Percentiles rank a stretch among this genome's conserved stretches.
These are phyloP conservation scores for Didymella sp. DNA, from an alignment of 2,329 filamentous ascomycete genomes.

Conservation along the genomic window DNA sequence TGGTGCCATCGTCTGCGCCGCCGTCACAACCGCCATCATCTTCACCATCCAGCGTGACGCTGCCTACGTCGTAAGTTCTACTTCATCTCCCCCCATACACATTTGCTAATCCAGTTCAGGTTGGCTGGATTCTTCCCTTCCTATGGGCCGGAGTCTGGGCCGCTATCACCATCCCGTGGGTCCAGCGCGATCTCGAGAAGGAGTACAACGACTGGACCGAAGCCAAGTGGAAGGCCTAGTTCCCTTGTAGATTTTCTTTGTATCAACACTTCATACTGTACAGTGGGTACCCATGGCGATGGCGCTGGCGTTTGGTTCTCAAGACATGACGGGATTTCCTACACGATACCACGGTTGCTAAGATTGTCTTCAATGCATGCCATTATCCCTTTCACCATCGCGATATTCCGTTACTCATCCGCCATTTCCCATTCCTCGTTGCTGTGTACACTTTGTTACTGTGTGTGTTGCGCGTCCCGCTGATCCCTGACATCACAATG, in stretches of 20 bases:
- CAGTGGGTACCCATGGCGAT: conserved; percentile 8
- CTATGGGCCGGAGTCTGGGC: conserved; percentile 59
- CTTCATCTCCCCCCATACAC: not conserved
- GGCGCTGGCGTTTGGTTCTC: conserved; percentile 10
- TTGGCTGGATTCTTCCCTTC: conserved; percentile 59
- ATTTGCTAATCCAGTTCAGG: conserved; percentile 34
- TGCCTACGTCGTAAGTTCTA: conserved; percentile 55
- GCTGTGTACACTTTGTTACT: not conserved
- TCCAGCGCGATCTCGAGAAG: conserved; percentile 47
- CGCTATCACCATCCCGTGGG: conserved; percentile 55
- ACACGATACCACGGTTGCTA: conserved; percentile 14
- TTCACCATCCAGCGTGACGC: conserved; percentile 57
- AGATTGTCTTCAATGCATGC: conserved; percentile 12
- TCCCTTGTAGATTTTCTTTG: conserved; percentile 5
- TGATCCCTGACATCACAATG: conserved; percentile 20
- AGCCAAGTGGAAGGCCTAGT: conserved; percentile 49
- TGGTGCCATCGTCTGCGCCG: conserved; percentile 52
- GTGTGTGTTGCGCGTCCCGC: conserved; percentile 1
- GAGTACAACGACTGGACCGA: conserved; percentile 48
- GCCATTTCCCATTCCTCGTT: too few species aligned
- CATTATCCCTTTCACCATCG: not conserved
- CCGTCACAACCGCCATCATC: conserved; percentile 53
- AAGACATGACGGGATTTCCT: not conserved
- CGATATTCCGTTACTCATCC: not conserved
- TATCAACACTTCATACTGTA: conserved; percentile 11